Evolutionary conservation across 768 basidiomycete species (phyloP), one percentile per base, ranked within the genome.

Genomic region (Rhodotorula toruloides): DNA sequence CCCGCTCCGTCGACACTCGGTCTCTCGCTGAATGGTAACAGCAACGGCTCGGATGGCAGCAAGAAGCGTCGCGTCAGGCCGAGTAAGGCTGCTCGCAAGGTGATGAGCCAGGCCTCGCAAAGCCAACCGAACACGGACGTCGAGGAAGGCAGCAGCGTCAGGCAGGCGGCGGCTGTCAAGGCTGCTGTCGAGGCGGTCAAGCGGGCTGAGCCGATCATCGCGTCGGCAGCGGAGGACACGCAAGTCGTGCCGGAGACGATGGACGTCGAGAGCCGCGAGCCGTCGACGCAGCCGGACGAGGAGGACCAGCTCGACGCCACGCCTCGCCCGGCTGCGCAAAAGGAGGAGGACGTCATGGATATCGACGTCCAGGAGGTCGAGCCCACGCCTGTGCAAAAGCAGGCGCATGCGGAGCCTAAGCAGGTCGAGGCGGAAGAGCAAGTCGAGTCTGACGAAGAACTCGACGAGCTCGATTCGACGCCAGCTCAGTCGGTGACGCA

Each of bases 281-380:
- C 53, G 36, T 39, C n/a, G 37, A 36, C 37, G 17, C 17, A 27
- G 14, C 14, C 31, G 17, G 46, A 36, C 54, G 21, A 34, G 14
- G 57, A 54, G 29, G 63, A 53, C 49, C 46, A 64, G 56, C 47
- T 65, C 56, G 42, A 65, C 39, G 36, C 44, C 52, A 58, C 31
- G 44, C 47, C 27, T 9, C 54, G 25, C n/a, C n/a, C n/a, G n/a
- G n/a, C n/a, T n/a, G n/a, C n/a, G n/a, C n/a, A n/a, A n/a, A n/a
- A n/a, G n/a, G n/a, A n/a, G n/a, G n/a, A n/a, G n/a, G n/a, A n/a
- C n/a, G n/a, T n/a, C n/a, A n/a, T n/a, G n/a, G n/a, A n/a, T n/a
- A n/a, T n/a, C n/a, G n/a, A n/a, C n/a, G n/a, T n/a, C n/a, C n/a
- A n/a, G n/a, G n/a, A n/a, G n/a, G n/a, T n/a, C n/a, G n/a, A n/a